phyloP scores from a whole-genome alignment of 225 moss, liverwort and hornwort genomes.

The Climacium dendroides region DNA sequence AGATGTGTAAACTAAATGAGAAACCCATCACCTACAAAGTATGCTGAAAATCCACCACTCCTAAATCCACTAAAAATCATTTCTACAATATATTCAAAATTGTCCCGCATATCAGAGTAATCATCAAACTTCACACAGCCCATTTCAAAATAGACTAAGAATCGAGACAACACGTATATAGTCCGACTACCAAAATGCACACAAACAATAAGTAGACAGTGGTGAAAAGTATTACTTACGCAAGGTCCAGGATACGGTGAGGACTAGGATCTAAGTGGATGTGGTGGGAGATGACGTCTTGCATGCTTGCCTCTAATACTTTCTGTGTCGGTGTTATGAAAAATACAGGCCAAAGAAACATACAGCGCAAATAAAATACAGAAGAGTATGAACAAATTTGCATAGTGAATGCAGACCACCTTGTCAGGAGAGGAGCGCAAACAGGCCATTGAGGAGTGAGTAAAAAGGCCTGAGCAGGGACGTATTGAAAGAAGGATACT shows the following conservation, averaged over 20 bases:
- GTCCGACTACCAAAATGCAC: background rate
- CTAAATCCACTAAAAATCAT: background rate
- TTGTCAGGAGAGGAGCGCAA: background rate
- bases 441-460: background rate
- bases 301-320: conserved; percentile 66
- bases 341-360: background rate
- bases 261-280: conserved; percentile 70
- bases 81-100: background rate
- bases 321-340: conserved; percentile 28
- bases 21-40: background rate
- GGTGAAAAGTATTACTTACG: conserved; percentile 28
- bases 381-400: background rate
- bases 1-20: background rate
- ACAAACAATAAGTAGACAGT: background rate
- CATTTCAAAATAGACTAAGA: background rate
- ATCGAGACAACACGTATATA: background rate
- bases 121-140: background rate
- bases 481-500: conserved; percentile 20
- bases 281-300: conserved; percentile 36
- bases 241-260: conserved; percentile 67
- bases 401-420: background rate
- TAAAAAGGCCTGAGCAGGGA: background rate
- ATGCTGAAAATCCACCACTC: background rate
- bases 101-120: background rate
- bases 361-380: background rate